These are phyloP conservation scores for Elymus sibiricus DNA, from an alignment of 176 grass and related monocot species.

Conservation along the genomic window DNA sequence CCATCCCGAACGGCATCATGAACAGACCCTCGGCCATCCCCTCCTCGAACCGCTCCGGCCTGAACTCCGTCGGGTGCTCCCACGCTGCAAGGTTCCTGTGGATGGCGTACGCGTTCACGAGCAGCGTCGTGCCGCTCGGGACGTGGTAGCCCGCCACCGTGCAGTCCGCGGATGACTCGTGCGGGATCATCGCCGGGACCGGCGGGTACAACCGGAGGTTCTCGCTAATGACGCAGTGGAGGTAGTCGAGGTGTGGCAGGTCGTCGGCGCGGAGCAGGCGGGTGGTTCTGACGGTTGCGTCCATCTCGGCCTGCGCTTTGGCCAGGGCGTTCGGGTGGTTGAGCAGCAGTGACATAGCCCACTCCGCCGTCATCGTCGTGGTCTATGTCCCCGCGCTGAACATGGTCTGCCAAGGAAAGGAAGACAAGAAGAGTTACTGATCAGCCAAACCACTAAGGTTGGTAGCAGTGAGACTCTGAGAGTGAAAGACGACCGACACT, in stretches of 20 bases:
- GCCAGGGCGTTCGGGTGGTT: slow-evolving; percentile 21
- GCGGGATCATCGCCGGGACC: slow-evolving; percentile 4
- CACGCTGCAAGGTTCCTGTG: slow-evolving; percentile 26
- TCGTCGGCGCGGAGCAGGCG: slow-evolving; percentile 27
- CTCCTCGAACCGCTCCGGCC: slow-evolving; percentile 36
- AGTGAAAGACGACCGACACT: too few species aligned
- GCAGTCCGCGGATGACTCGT: slow-evolving; percentile 32
- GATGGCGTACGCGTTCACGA: slow-evolving; percentile 49
- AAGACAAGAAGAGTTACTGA: background rate
- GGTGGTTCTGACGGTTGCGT: background rate
- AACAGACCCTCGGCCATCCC: background rate
- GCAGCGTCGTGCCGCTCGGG: slow-evolving; percentile 25
- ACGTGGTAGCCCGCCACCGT: background rate
- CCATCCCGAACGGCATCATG: slow-evolving; percentile 47
- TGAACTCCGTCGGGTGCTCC: slow-evolving; percentile 8
- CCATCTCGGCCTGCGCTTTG: slow-evolving; percentile 26
- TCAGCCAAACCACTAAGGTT: too few species aligned
- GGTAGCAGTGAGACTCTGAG: too few species aligned
- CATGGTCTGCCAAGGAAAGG: background rate
- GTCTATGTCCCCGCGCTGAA: slow-evolving; percentile 39
- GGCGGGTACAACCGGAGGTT: slow-evolving; percentile 34
- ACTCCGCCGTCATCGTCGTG: slow-evolving; percentile 18
- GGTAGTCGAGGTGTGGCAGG: slow-evolving; percentile 16
- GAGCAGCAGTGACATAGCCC: slow-evolving; percentile 50
- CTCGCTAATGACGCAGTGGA: slow-evolving; percentile 47